These are phyloP conservation scores for Aspergillus udagawae DNA, from an alignment of 2,329 filamentous ascomycete genomes.

Conservation along the genomic window DNA sequence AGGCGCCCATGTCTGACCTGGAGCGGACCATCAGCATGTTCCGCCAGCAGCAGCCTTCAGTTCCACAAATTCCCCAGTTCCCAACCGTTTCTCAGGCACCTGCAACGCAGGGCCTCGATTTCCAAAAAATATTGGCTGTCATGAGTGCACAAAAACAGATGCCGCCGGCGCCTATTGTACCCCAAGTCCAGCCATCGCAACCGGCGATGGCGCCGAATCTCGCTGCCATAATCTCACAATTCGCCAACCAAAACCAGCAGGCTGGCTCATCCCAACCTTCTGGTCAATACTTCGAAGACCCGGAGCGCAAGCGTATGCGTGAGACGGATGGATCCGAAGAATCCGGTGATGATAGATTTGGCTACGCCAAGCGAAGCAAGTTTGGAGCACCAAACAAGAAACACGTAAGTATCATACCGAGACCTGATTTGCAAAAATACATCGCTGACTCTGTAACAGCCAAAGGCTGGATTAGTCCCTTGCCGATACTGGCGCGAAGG, in stretches of 20 bases:
- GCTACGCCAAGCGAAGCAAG: slow-evolving; percentile 33
- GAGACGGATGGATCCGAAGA: slow-evolving; percentile 32
- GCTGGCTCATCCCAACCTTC: slow-evolving; percentile 10
- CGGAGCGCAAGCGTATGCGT: slow-evolving; percentile 39
- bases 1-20: slow-evolving; percentile 23
- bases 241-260: slow-evolving; percentile 24
- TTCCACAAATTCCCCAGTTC: slow-evolving; percentile 27
- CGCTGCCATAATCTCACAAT: slow-evolving; percentile 32
- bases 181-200: slow-evolving; percentile 25
- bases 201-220: slow-evolving; percentile 30
- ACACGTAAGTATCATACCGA: slow-evolving; percentile 27
- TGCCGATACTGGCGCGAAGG: slow-evolving; percentile 54
- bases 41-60: slow-evolving; percentile 26
- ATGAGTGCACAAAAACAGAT: slow-evolving; percentile 36
- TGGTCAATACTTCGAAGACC: slow-evolving; percentile 33
- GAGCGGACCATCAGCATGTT: slow-evolving; percentile 40
- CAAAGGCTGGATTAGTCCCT: slow-evolving; percentile 42
- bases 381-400: slow-evolving; percentile 33
- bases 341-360: slow-evolving; percentile 27
- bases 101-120: slow-evolving; percentile 28
- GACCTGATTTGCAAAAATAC: neutral
- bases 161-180: slow-evolving; percentile 25
- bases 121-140: slow-evolving; percentile 38
- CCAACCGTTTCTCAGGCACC: slow-evolving; percentile 20
- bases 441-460: slow-evolving; percentile 23